Conservation (phyloP, 139 green algal genomes). For the Tetraselmis striata region DNA sequence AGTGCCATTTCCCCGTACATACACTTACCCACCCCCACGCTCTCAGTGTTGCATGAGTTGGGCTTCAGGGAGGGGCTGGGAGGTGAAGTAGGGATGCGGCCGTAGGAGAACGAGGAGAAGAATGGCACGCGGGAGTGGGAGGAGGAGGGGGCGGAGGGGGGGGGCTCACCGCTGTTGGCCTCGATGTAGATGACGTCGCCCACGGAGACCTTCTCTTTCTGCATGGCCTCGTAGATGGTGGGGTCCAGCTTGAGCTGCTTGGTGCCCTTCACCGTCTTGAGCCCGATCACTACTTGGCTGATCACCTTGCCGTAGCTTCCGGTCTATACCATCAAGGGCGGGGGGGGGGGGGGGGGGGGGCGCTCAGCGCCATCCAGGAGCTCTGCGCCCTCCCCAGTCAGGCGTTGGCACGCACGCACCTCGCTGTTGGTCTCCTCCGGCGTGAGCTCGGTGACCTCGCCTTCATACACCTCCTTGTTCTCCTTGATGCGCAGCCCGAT, state of each 20-base stretch:
- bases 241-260: conserved; percentile 98
- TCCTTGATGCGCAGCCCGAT: conserved; percentile 98
- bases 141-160: no score
- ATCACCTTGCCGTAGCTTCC: conserved; percentile 84
- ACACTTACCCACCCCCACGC: background rate
- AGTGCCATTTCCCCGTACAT: background rate
- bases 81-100: no score
- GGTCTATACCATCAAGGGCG: no score
- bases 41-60: no score
- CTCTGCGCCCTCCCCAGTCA: no score
- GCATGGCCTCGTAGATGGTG: conserved; percentile 91
- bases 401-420: no score
- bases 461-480: conserved; percentile 99
- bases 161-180: conserved; percentile 72
- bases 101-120: no score
- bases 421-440: conserved; percentile 84
- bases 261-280: conserved; percentile 91
- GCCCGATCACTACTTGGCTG: conserved; percentile 88
- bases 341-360: no score
- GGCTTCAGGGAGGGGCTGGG: no score
- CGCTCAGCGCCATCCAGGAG: no score
- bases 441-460: conserved; percentile 94
- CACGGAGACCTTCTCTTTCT: conserved; percentile 81
- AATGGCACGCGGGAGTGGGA: no score
- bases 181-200: conserved; percentile 99